phyloP scores from a whole-genome alignment of 768 basidiomycete genomes.

The Russula emetica region DNA sequence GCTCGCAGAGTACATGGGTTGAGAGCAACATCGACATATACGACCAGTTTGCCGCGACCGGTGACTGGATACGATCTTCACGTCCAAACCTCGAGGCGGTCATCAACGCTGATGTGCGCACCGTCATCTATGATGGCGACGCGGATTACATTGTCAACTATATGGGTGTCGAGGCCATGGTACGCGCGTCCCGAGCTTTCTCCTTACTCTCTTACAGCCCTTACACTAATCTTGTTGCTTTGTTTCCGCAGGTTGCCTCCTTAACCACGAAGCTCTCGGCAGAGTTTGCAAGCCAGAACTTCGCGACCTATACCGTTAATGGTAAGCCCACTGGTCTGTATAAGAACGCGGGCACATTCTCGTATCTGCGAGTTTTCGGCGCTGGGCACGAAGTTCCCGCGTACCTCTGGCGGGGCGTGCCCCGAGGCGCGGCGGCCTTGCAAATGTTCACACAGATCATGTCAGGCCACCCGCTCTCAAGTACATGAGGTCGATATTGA shows the following conservation, averaged over 20 bases:
- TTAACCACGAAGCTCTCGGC: conserved; percentile 46
- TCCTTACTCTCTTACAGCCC: background rate
- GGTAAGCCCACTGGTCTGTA: conserved; percentile 49
- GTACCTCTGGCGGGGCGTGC: conserved; percentile 31
- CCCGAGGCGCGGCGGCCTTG: conserved; percentile 32
- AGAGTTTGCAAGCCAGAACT: conserved; percentile 41
- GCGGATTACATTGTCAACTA: conserved; percentile 57
- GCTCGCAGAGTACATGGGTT: conserved; percentile 43
- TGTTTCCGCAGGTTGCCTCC: conserved; percentile 39
- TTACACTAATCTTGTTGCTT: background rate
- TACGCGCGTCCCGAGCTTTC: conserved; percentile 26
- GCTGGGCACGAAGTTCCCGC: conserved; percentile 39
- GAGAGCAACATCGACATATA: conserved; percentile 43
- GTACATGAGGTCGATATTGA: conserved; percentile 26
- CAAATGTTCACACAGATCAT: conserved; percentile 39
- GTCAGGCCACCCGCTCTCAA: conserved; percentile 31
- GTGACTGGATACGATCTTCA: conserved; percentile 56
- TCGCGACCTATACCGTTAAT: conserved; percentile 47
- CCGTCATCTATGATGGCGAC: conserved; percentile 52
- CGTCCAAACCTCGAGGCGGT: conserved; percentile 50
- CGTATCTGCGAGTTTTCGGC: conserved; percentile 50
- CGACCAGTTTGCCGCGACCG: conserved; percentile 44
- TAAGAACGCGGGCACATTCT: conserved; percentile 57
- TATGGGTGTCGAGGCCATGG: conserved; percentile 55
- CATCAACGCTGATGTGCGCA: conserved; percentile 54